Conservation (phyloP, 192 early-diverging fungal genomes). For the Rhizophagus clarus region DNA sequence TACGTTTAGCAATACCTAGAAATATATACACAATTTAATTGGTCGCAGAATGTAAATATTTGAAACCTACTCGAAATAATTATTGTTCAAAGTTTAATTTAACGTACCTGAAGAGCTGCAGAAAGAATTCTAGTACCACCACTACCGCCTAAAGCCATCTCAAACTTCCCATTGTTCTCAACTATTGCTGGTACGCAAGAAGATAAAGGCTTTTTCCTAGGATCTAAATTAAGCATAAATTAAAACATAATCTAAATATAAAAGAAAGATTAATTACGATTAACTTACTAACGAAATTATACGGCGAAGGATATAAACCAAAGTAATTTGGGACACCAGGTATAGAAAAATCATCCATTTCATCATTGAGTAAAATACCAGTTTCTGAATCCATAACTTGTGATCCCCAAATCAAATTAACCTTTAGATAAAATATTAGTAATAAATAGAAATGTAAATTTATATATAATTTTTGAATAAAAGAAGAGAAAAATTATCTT, state of each 20-base stretch:
- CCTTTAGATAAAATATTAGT: not conserved
- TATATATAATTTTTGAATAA: not conserved
- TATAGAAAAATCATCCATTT: conserved; percentile 95
- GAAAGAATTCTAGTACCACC: conserved; percentile 88
- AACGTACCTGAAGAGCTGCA: conserved; percentile 58
- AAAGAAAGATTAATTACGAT: not conserved
- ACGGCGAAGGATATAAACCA: conserved; percentile 82
- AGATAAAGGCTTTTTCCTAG: conserved; percentile 83
- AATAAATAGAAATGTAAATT: not conserved
- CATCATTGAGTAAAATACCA: conserved; percentile 91
- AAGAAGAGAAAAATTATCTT: not conserved
- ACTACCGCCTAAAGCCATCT: conserved; percentile 80
- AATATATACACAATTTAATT: not conserved
- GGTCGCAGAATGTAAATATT: too few species aligned
- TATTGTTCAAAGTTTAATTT: not conserved
- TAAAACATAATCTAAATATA: conserved; percentile 23
- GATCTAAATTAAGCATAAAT: conserved; percentile 43
- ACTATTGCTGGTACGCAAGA: conserved; percentile 66
- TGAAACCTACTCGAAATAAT: too few species aligned
- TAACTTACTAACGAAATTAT: conserved; percentile 72
- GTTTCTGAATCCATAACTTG: conserved; percentile 83
- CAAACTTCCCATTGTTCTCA: conserved; percentile 65
- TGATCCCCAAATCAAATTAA: conserved; percentile 90
- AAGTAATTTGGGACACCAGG: conserved; percentile 70
- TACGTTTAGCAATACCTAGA: conserved; percentile 71